Conservation (phyloP, 768 basidiomycete genomes). For the Fistulinella prunicolor region DNA sequence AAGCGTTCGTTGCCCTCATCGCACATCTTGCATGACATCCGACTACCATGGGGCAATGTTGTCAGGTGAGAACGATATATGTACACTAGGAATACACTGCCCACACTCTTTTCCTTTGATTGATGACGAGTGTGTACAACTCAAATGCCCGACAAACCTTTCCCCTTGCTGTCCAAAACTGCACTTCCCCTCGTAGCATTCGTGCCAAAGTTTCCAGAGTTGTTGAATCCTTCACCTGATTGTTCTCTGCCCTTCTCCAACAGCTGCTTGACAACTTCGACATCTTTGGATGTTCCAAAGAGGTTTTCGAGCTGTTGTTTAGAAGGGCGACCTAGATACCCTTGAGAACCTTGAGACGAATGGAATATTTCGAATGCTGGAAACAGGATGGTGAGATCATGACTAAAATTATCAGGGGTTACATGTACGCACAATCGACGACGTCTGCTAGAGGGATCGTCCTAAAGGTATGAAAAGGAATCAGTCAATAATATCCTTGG, state of each 20-base stretch:
- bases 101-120: too few relatives aligned
- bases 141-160: constrained; percentile 37
- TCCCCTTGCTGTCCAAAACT: constrained; percentile 40
- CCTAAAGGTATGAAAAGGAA: constrained; percentile 39
- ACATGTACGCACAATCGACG: constrained; percentile 65
- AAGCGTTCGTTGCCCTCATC: too few relatives aligned
- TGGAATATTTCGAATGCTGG: constrained; percentile 70
- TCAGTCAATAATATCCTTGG: constrained; percentile 12
- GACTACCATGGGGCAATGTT: too few relatives aligned
- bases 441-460: constrained; percentile 70
- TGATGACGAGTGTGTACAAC: too few relatives aligned
- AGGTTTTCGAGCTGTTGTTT: constrained; percentile 77
- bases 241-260: constrained; percentile 65
- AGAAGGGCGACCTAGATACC: constrained; percentile 70
- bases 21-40: too few relatives aligned
- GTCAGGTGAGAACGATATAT: too few relatives aligned
- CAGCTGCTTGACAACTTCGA: constrained; percentile 57
- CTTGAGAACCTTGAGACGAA: constrained; percentile 74
- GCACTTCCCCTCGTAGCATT: constrained; percentile 35
- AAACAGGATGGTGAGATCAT: neutral
- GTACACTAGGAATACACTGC: too few relatives aligned
- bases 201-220: constrained; percentile 11
- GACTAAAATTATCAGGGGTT: neutral
- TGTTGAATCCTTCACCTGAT: constrained; percentile 46
- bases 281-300: constrained; percentile 65